phyloP scores from a whole-genome alignment of 331 rosid species.

The Acacia pycnantha region DNA sequence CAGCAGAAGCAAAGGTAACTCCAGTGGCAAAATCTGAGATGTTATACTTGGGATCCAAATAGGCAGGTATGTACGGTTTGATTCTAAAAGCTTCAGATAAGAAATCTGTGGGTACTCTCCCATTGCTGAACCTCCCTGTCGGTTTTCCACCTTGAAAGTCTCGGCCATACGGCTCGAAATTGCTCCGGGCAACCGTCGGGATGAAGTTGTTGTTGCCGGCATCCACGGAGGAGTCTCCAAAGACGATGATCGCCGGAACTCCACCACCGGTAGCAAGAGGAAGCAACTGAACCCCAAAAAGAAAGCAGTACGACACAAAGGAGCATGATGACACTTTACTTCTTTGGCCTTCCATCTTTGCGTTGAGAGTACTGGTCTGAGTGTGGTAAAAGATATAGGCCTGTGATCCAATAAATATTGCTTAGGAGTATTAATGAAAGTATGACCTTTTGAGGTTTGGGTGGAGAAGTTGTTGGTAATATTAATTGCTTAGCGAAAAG shows the following conservation, averaged over 20 bases:
- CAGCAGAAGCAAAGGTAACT: slow-evolving; percentile 90
- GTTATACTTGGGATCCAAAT: slow-evolving; percentile 76
- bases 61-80: slow-evolving; percentile 62
- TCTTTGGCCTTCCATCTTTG: slow-evolving; percentile 25
- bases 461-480: slow-evolving; percentile 41
- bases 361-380: not conserved
- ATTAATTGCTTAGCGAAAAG: slow-evolving; percentile 21
- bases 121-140: slow-evolving; percentile 86
- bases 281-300: slow-evolving; percentile 11
- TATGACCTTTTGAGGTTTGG: slow-evolving; percentile 31
- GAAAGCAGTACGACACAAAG: slow-evolving; percentile 25
- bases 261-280: not conserved
- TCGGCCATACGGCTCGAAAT: slow-evolving; percentile 83
- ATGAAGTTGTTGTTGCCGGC: slow-evolving; percentile 94
- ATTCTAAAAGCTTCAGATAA: slow-evolving; percentile 65
- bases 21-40: slow-evolving; percentile 81
- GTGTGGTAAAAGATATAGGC: not conserved
- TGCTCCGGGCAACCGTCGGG: slow-evolving; percentile 80
- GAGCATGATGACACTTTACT: not conserved
- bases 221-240: slow-evolving; percentile 89
- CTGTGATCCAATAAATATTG: slow-evolving; percentile 40
- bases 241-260: slow-evolving; percentile 69
- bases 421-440: slow-evolving; percentile 30
- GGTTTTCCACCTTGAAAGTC: slow-evolving; percentile 71
- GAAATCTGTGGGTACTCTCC: slow-evolving; percentile 77